A percentile compares a stretch with the other conserved stretches of the same genome.
phyloP scores from a whole-genome alignment of 208 protist species.

The Leishmania arabica region DNA sequence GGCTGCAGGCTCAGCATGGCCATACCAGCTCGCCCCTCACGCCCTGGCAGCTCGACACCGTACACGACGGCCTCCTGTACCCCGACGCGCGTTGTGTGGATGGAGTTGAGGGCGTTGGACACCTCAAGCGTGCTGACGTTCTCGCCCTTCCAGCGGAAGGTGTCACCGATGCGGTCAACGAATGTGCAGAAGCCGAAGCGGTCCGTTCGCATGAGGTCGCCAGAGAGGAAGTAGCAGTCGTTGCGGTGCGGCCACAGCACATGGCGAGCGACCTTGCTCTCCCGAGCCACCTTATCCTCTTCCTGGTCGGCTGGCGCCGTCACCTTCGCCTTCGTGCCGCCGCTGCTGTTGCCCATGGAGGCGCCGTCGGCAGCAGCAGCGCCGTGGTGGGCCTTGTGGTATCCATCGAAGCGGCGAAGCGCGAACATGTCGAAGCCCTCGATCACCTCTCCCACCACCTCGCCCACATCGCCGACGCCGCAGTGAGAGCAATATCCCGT shows the following conservation, averaged over 20 bases:
- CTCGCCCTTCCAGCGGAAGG: constrained; percentile 85
- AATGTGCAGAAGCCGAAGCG: constrained; percentile 68
- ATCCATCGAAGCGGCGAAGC: constrained; percentile 72
- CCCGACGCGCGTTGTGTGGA: constrained; percentile 27
- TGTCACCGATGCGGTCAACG: constrained; percentile 80
- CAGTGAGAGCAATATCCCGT: constrained; percentile 40
- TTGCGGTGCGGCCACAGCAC: constrained; percentile 53
- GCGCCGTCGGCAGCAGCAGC: not conserved
- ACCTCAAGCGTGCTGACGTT: constrained; percentile 83
- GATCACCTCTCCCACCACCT: constrained; percentile 57
- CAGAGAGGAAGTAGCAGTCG: constrained; percentile 70
- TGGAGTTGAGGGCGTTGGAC: constrained; percentile 43
- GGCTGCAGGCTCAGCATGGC: constrained; percentile 46
- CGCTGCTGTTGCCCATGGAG: constrained; percentile 2
- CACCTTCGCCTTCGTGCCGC: not conserved
- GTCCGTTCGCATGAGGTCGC: constrained; percentile 66
- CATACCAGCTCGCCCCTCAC: constrained; percentile 74
- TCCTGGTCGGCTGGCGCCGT: constrained; percentile 17
- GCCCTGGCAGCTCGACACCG: constrained; percentile 49
- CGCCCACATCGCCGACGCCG: constrained; percentile 44
- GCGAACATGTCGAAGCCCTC: constrained; percentile 65
- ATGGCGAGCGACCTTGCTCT: constrained; percentile 46
- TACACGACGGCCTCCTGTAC: constrained; percentile 72
- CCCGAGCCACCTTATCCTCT: constrained; percentile 20
- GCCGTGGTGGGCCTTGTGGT: constrained; percentile 37